Evolutionary conservation across 441 rosid species (phyloP).

Genomic region (Aquilaria agallochum): DNA sequence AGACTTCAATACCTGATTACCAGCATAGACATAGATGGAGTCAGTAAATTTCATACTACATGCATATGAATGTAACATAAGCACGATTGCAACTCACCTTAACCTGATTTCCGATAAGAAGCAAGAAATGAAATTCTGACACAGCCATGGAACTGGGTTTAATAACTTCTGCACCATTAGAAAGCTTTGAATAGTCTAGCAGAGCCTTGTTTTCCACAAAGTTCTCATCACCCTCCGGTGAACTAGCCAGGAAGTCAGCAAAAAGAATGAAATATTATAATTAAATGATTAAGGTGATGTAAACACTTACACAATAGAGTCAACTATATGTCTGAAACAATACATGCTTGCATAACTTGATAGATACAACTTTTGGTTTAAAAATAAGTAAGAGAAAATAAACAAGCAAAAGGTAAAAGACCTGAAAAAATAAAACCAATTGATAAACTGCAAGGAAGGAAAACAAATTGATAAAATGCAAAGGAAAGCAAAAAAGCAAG

Average conservation of each 20-base stretch:
- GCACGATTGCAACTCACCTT: conserved; percentile 63
- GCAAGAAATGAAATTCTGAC: conserved; percentile 96
- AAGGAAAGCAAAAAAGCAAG: conserved; percentile 20
- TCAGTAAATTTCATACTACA: conserved; percentile 8
- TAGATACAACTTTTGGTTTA: neutral
- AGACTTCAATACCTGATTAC: neutral
- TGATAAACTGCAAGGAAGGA: neutral
- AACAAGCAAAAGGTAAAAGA: conserved; percentile 1
- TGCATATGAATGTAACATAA: conserved; percentile 12
- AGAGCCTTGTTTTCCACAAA: conserved; percentile 99
- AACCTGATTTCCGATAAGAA: conserved; percentile 93
- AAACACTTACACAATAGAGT: conserved; percentile 1
- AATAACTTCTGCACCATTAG: conserved; percentile 65
- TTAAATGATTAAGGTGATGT: conserved; percentile 1
- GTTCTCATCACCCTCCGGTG: conserved; percentile 87
- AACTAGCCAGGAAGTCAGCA: conserved; percentile 42
- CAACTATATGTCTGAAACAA: too few species aligned
- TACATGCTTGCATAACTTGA: too few species aligned
- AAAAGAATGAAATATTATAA: conserved; percentile 3
- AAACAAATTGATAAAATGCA: conserved; percentile 13
- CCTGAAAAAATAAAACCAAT: too few species aligned
- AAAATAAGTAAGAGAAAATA: conserved; percentile 8
- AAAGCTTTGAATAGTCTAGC: conserved; percentile 72
- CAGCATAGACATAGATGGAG: conserved; percentile 5
- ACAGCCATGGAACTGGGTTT: conserved; percentile 93